A percentile compares a stretch with the other conserved stretches of the same genome.
Conservation (phyloP, 2,329 filamentous ascomycete species). For the Davidsoniella australis region DNA sequence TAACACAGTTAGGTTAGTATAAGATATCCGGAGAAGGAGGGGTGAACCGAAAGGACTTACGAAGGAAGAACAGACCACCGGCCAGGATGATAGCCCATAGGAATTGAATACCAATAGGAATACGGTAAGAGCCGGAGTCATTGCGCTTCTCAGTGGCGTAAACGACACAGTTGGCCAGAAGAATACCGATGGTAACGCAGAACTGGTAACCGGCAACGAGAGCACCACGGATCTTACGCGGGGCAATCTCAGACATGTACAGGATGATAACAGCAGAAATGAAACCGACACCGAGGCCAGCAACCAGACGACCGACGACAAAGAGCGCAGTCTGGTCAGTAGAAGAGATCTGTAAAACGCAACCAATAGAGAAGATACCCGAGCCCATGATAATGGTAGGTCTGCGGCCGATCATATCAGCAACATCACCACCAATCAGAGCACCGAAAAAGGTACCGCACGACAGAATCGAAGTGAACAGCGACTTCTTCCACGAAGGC, state of each 20-base stretch:
- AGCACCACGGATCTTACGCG: slow-evolving; percentile 57
- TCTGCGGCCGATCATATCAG: slow-evolving; percentile 59
- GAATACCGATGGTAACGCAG: slow-evolving; percentile 63
- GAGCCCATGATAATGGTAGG: slow-evolving; percentile 58
- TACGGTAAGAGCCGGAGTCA: slow-evolving; percentile 56
- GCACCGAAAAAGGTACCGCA: slow-evolving; percentile 65
- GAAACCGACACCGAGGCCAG: slow-evolving; percentile 65
- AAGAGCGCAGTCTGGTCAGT: slow-evolving; percentile 34
- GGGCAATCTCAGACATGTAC: slow-evolving; percentile 73
- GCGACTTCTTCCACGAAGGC: slow-evolving; percentile 26
- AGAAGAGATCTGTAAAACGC: slow-evolving; percentile 46
- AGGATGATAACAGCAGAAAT: slow-evolving; percentile 66
- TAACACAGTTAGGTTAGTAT: neutral
- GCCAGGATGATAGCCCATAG: slow-evolving; percentile 63
- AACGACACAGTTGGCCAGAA: slow-evolving; percentile 57
- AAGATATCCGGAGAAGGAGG: neutral
- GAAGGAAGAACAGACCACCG: slow-evolving; percentile 54
- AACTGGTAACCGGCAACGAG: slow-evolving; percentile 74
- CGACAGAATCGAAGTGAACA: slow-evolving; percentile 62
- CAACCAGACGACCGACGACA: slow-evolving; percentile 56
- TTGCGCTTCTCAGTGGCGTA: slow-evolving; percentile 48
- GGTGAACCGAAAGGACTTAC: slow-evolving; percentile 1
- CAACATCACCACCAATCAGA: slow-evolving; percentile 58
- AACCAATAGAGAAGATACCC: slow-evolving; percentile 50
- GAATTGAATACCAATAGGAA: slow-evolving; percentile 68